Evolutionary conservation across 2,329 filamentous ascomycete species (phyloP).

Genomic region (Phialocephala sp.): DNA sequence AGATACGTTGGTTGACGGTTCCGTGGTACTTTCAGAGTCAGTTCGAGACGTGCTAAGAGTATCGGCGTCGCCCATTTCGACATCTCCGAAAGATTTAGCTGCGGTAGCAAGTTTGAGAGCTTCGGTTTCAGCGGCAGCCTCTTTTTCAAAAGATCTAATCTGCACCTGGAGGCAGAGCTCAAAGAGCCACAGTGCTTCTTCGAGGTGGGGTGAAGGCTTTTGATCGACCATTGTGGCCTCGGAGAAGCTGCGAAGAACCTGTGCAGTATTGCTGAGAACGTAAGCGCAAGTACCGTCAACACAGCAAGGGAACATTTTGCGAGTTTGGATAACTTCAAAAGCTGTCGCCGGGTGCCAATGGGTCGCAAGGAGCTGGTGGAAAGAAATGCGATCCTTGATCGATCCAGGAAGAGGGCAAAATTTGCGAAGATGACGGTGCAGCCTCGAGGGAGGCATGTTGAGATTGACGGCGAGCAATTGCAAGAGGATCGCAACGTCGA

Average conservation of each 20-base stretch:
- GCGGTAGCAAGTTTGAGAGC: conserved; percentile 47
- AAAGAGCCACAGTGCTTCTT: conserved; percentile 67
- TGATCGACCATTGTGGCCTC: conserved; percentile 58
- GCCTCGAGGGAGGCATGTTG: neutral
- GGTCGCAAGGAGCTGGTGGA: neutral
- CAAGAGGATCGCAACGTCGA: neutral
- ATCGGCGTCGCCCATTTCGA: conserved; percentile 38
- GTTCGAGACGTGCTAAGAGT: neutral
- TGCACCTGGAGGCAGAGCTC: conserved; percentile 61
- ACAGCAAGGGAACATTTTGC: neutral
- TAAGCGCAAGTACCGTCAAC: neutral
- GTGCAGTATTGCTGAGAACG: conserved; percentile 62
- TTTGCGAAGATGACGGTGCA: neutral
- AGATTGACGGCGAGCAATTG: neutral
- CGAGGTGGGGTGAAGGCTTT: conserved; percentile 55
- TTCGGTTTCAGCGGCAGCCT: conserved; percentile 46
- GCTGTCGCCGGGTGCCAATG: neutral
- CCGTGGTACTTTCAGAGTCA: neutral
- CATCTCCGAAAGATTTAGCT: conserved; percentile 47
- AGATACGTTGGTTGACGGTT: neutral
- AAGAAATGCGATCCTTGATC: neutral
- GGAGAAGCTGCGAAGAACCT: conserved; percentile 70
- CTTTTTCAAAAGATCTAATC: conserved; percentile 44
- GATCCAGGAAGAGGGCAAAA: neutral
- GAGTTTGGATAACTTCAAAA: neutral